Evolutionary conservation across 345 rosid genomes (phyloP), one percentile per base, ranked within the genome.

Genomic region (Populus davidiana): DNA sequence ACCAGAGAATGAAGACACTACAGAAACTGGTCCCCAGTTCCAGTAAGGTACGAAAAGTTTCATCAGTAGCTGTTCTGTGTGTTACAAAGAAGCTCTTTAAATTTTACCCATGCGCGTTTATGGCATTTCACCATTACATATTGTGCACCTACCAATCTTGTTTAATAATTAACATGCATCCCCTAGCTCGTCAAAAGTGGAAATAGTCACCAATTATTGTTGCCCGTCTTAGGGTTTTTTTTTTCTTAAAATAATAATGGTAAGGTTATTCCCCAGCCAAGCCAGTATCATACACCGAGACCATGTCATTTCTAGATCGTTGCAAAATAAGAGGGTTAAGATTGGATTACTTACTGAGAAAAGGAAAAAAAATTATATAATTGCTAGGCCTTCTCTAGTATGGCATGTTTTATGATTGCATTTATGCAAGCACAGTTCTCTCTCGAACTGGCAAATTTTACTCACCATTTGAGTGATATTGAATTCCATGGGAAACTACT

Each of bases 21-120:
- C 99, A 96, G 88, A 96, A 96, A 77, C 70, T 96, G 87, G 96
- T 96, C 81, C 99, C 99, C 52, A 96, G 91, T 83, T 93, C 98
- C 65, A 96, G 89, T 83, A 92, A 96, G 99, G 99, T 96, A 88
- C 59, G 69, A 36, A 35, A 18, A 68, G 29, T 80, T 27, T 25
- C 7, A 20, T 43, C 64, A 65, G 17, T 47, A 2, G 25, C 62
- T 49, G 64, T 63, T 64, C 31, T 17, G 1, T 41, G 2, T 33
- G 23, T 61, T 14, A 13, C 50, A 6, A 39, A 36, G 39, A 62
- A 35, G 71, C 71, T 47, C 29, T 16, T 47, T 29, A 68, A 68
- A 39, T 68, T 38, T 11, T 68, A 68, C 44, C 10, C 27, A 41
- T 68, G 71, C 71, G 71, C 71, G 18, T 35, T 66, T 1, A 35